Evolutionary conservation across 805 yeast genomes (phyloP), one percentile per base, ranked within the genome.

Genomic region (Wickerhamomyces chaumierensis): DNA sequence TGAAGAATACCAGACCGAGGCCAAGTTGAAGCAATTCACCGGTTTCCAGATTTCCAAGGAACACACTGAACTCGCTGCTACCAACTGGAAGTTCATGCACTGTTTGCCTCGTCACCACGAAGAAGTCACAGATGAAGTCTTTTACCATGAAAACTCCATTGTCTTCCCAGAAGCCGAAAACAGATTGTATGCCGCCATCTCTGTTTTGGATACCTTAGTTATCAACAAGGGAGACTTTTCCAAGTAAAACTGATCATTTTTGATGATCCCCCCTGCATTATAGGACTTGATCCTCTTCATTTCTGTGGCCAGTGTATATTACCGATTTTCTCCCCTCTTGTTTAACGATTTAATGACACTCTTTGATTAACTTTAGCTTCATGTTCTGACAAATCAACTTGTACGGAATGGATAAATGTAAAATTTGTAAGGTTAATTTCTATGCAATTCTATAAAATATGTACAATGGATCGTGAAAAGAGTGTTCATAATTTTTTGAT

Each of bases 91-190:
- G 58, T 92, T 92, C 63, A 88, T 92, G 97, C 98, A 92, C 60
- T 92, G 98, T 61, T 69, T 92, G 49, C 98, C 98, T 47, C 80
- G 98, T 63, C 95, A 92, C 51, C 72, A 75, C 20, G 96, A 88
- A 59, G 98, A 92, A 62, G 98, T 92, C 29, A 72, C 77, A 31
- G 98, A 92, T 58, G 95, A 82, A 34, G 92, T 92, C 2, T 92
- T 92, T 57, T 90, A 90, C 63, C 66, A 87, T 39, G 76, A 77
- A 27, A 71, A 75, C 49, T 85, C 96, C 3, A 63, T 92, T 40
- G 98, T 92, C 3, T 92, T 92, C 61, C 81, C 78, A 49, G 96
- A 92, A 66, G 98, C 95, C 35, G 98, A 92, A 65, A 92, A 92
- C 64, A 73, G 98, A 60, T 63, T 92, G 18, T 92, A 92, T 56